Conservation (phyloP, 768 basidiomycete genomes). For the Boletellus ananiceps region DNA sequence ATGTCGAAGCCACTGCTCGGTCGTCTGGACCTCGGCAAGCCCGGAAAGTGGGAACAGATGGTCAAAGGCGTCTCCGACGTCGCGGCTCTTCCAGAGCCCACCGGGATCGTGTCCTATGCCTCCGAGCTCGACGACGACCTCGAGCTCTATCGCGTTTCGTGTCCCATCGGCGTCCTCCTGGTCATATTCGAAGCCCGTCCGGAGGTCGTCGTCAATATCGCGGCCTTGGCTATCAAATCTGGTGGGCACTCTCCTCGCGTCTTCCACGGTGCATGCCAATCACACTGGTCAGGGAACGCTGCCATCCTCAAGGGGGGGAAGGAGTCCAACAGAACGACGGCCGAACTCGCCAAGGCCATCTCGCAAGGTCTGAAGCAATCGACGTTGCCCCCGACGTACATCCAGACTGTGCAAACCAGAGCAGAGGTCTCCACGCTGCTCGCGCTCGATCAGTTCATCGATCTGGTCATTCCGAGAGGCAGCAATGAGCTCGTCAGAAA, state of each 20-base stretch:
- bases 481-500: constrained; percentile 84
- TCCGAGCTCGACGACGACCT: constrained; percentile 82
- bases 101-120: constrained; percentile 82
- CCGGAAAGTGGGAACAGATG: constrained; percentile 94
- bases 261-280: constrained; percentile 1
- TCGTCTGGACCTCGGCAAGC: constrained; percentile 71
- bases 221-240: constrained; percentile 92
- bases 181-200: constrained; percentile 98
- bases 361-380: constrained; percentile 71
- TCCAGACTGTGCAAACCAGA: constrained; percentile 89
- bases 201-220: constrained; percentile 97
- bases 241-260: constrained; percentile 45
- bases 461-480: constrained; percentile 94
- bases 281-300: constrained; percentile 67
- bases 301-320: constrained; percentile 98
- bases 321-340: constrained; percentile 81
- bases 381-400: constrained; percentile 68
- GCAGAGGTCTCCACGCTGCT: constrained; percentile 87
- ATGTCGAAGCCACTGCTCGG: constrained; percentile 84
- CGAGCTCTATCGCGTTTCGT: constrained; percentile 90
- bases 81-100: constrained; percentile 80
- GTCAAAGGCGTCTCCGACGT: constrained; percentile 87
- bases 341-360: constrained; percentile 75
- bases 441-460: constrained; percentile 85
- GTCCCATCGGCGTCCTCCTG: constrained; percentile 92